Percentiles rank a stretch among this genome's conserved stretches.
These are phyloP conservation scores for Capsicum rhomboideum DNA, from an alignment of 257 asterid species.

Conservation along the genomic window DNA sequence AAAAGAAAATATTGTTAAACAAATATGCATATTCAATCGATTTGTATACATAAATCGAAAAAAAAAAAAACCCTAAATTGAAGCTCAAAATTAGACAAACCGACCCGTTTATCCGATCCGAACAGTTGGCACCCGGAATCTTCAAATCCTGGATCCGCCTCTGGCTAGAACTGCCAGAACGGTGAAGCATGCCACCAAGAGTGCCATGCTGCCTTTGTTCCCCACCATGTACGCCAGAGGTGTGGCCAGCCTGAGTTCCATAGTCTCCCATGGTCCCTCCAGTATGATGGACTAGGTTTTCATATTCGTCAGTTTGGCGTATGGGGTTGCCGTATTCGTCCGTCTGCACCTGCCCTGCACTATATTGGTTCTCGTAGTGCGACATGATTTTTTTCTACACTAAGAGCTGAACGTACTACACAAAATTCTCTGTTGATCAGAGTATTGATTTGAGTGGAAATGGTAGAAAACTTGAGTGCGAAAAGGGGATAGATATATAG, in stretches of 20 bases:
- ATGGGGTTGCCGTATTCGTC: constrained; percentile 67
- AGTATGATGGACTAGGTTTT: constrained; percentile 17
- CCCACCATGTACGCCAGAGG: constrained; percentile 7
- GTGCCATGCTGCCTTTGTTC: constrained; percentile 14
- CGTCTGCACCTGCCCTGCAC: constrained; percentile 16
- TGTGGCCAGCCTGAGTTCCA: not conserved
- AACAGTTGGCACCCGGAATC: too few species aligned
- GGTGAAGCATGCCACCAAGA: constrained; percentile 28
- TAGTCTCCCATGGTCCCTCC: constrained; percentile 21
- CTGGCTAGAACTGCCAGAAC: constrained; percentile 41
- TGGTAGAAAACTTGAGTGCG: not conserved
- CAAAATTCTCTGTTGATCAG: not conserved
- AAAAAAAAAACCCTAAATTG: too few species aligned
- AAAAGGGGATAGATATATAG: not conserved
- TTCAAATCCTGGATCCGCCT: too few species aligned
- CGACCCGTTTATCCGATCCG: too few species aligned
- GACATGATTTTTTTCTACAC: not conserved
- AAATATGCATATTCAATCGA: too few species aligned
- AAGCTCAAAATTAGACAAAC: too few species aligned
- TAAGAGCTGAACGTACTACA: not conserved
- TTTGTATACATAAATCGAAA: too few species aligned
- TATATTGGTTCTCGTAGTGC: constrained; percentile 6
- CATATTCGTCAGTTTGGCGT: constrained; percentile 25
- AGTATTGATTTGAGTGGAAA: not conserved
- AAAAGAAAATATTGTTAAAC: too few species aligned